Evolutionary conservation across 2,329 filamentous ascomycete genomes (phyloP).

Genomic region (Hymenoscyphus infarciens): DNA sequence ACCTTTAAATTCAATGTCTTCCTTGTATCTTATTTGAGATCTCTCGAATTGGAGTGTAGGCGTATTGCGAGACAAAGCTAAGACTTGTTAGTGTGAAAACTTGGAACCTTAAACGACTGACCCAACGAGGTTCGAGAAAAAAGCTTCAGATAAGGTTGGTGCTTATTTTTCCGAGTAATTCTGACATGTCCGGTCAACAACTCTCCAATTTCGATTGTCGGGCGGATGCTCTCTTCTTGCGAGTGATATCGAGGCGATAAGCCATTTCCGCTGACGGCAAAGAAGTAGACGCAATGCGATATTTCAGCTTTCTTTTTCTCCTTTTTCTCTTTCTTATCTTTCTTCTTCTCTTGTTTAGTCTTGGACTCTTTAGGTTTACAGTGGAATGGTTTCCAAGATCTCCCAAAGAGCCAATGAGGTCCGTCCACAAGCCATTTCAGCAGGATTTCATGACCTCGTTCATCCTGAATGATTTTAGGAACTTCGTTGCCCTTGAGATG

Average conservation of each 20-base stretch:
- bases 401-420: conserved; percentile 29
- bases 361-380: conserved; percentile 25
- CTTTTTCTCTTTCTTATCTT: conserved; percentile 39
- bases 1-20: conserved; percentile 20
- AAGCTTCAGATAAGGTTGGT: conserved; percentile 50
- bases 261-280: conserved; percentile 47
- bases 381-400: conserved; percentile 32
- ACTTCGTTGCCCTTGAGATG: conserved; percentile 35
- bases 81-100: no score
- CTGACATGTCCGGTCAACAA: conserved; percentile 52
- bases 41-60: no score
- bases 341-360: conserved; percentile 37
- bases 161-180: conserved; percentile 42
- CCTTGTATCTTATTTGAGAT: conserved; percentile 45
- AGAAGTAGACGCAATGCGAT: conserved; percentile 48
- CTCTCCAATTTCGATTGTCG: conserved; percentile 36
- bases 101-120: no score
- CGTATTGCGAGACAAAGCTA: conserved; percentile 44
- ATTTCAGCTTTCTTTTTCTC: conserved; percentile 28
- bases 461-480: conserved; percentile 32
- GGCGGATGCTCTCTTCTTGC: conserved; percentile 5
- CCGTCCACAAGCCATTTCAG: conserved; percentile 40
- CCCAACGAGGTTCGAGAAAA: conserved; percentile 59
- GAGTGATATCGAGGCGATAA: neutral
- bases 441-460: conserved; percentile 33